Conservation (phyloP, 2,329 filamentous ascomycete genomes). For the Achaetomium macrosporum region DNA sequence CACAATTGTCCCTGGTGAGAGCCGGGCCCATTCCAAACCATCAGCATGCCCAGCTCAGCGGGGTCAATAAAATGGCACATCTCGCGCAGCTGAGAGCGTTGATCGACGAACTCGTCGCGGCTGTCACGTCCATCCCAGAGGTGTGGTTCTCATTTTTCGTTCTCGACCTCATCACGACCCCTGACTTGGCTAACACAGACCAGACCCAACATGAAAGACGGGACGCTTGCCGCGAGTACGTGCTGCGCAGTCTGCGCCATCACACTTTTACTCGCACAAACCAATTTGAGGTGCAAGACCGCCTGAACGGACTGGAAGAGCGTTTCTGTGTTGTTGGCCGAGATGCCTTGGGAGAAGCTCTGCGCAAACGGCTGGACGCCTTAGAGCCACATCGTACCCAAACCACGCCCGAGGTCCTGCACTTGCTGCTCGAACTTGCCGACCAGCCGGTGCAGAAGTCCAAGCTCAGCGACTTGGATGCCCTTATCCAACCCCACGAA, state of each 20-base stretch:
- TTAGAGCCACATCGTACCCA: conserved; percentile 39
- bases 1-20: neutral
- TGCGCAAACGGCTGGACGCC: conserved; percentile 39
- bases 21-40: neutral
- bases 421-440: conserved; percentile 73
- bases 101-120: conserved; percentile 64
- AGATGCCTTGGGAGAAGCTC: conserved; percentile 69
- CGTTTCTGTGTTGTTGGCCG: conserved; percentile 76
- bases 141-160: conserved; percentile 34
- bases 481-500: conserved; percentile 41
- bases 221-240: conserved; percentile 42
- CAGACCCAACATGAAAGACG: conserved; percentile 33
- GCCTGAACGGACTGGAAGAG: conserved; percentile 70
- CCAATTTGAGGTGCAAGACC: conserved; percentile 64
- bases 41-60: conserved; percentile 16
- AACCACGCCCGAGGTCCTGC: conserved; percentile 74
- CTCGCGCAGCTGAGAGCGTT: conserved; percentile 58
- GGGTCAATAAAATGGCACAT: conserved; percentile 56
- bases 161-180: neutral
- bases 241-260: conserved; percentile 46
- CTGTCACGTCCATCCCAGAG: conserved; percentile 51
- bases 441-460: conserved; percentile 71
- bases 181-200: conserved; percentile 18
- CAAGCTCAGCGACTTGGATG: conserved; percentile 56
- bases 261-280: conserved; percentile 62